Evolutionary conservation across 106 monocot species (phyloP).

Genomic region (Triglochin maritima): DNA sequence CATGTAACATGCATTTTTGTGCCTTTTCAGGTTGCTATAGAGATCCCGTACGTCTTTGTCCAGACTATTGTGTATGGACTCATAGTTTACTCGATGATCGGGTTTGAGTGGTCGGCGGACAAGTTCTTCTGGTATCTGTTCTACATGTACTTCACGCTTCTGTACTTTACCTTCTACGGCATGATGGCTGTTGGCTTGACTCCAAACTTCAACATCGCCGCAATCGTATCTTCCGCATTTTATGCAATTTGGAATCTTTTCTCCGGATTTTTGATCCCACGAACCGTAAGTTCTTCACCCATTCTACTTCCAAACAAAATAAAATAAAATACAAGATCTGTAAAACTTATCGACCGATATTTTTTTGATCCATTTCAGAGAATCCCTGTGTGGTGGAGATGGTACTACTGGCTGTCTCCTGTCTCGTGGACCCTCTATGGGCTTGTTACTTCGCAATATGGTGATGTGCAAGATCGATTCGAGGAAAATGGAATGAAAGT

Average conservation of each 20-base stretch:
- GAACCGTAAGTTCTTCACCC: not conserved
- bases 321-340: too few relatives aligned
- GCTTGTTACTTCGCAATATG: slow-evolving; percentile 25
- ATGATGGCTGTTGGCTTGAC: slow-evolving; percentile 16
- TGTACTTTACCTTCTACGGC: slow-evolving; percentile 19
- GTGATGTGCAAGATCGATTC: slow-evolving; percentile 6
- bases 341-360: too few relatives aligned
- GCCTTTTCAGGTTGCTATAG: slow-evolving; percentile 8
- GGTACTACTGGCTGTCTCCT: slow-evolving; percentile 29
- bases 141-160: slow-evolving; percentile 13
- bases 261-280: slow-evolving; percentile 7
- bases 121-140: slow-evolving; percentile 22
- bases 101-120: slow-evolving; percentile 7
- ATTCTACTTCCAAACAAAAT: too few relatives aligned
- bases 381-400: slow-evolving; percentile 30
- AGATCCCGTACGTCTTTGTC: slow-evolving; percentile 10
- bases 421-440: slow-evolving; percentile 31
- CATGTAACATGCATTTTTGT: not conserved
- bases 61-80: slow-evolving; percentile 9
- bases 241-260: slow-evolving; percentile 16
- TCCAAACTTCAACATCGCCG: slow-evolving; percentile 8
- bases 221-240: slow-evolving; percentile 10
- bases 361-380: slow-evolving; percentile 9
- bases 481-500: slow-evolving; percentile 1
- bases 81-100: slow-evolving; percentile 15